Conservation (phyloP, 2,329 filamentous ascomycete genomes). For the Zasmidium cellare region DNA sequence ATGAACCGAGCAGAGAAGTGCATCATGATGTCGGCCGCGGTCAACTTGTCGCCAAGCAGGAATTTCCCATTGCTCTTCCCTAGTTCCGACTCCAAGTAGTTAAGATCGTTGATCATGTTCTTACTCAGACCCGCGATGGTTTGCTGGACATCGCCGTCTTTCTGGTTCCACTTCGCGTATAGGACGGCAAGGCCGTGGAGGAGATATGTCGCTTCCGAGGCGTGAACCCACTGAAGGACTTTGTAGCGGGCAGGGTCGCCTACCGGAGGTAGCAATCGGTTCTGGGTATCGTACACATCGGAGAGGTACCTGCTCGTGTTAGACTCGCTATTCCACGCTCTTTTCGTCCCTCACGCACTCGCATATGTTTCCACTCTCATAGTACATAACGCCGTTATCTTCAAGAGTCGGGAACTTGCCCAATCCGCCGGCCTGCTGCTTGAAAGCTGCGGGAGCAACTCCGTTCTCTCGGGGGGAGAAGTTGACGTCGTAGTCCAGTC, state of each 20-base stretch:
- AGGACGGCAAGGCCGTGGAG: slow-evolving; percentile 47
- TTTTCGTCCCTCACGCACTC: slow-evolving; percentile 36
- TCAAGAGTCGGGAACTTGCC: slow-evolving; percentile 48
- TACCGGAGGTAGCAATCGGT: slow-evolving; percentile 40
- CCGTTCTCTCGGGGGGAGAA: slow-evolving; percentile 41
- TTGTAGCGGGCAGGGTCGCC: slow-evolving; percentile 37
- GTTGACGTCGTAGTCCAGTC: slow-evolving; percentile 43
- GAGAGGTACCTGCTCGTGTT: slow-evolving; percentile 42
- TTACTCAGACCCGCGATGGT: slow-evolving; percentile 40
- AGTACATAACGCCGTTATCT: slow-evolving; percentile 42
- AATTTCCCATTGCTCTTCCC: slow-evolving; percentile 40
- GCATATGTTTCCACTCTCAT: slow-evolving; percentile 49
- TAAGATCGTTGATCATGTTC: slow-evolving; percentile 49
- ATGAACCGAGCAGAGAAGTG: slow-evolving; percentile 44
- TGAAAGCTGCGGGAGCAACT: slow-evolving; percentile 45
- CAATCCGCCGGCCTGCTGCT: slow-evolving; percentile 42
- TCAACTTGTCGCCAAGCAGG: slow-evolving; percentile 43
- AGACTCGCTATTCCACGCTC: neutral
- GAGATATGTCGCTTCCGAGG: slow-evolving; percentile 49
- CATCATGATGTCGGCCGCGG: slow-evolving; percentile 50
- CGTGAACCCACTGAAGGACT: slow-evolving; percentile 47
- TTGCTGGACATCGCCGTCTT: slow-evolving; percentile 35
- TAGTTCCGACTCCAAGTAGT: slow-evolving; percentile 47
- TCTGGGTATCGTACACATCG: slow-evolving; percentile 45
- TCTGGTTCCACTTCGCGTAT: slow-evolving; percentile 47